phyloP scores from a whole-genome alignment of 2,329 filamentous ascomycete species.

The Clonostachys solani region DNA sequence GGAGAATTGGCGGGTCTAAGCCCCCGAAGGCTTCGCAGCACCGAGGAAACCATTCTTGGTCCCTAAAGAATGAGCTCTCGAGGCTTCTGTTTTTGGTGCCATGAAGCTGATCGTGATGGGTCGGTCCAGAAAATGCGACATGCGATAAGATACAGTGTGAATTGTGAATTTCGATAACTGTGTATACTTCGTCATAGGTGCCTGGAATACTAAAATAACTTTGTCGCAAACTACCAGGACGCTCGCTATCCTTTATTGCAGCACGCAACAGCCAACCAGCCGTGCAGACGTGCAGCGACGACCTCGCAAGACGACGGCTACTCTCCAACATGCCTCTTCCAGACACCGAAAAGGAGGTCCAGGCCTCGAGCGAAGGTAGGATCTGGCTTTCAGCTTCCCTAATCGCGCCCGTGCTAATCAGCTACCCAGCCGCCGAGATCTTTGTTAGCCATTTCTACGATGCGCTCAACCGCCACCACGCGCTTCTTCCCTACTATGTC shows the following conservation, averaged over 20 bases:
- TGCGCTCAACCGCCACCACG: constrained; percentile 60
- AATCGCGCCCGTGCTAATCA: background rate
- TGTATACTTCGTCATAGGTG: constrained; percentile 1
- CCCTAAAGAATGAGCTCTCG: background rate
- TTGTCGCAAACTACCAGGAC: background rate
- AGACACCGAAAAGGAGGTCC: constrained; percentile 36
- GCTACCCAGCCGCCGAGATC: constrained; percentile 55
- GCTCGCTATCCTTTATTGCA: background rate
- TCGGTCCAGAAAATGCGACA: background rate
- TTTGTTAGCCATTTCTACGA: constrained; percentile 75
- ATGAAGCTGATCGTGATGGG: background rate
- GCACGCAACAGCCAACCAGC: background rate
- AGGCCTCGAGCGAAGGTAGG: constrained; percentile 40
- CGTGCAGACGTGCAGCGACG: too few relatives aligned
- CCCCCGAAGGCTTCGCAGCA: constrained; percentile 1
- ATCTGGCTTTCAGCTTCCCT: constrained; percentile 1
- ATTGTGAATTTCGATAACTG: constrained; percentile 8
- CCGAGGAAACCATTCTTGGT: background rate
- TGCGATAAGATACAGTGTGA: constrained; percentile 7
- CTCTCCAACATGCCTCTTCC: constrained; percentile 24
- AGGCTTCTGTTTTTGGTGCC: too few relatives aligned
- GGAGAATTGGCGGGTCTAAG: background rate
- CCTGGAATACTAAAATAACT: background rate
- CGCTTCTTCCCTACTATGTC: constrained; percentile 68
- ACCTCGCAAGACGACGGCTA: background rate